These are phyloP conservation scores for Xylaria sp. DNA, from an alignment of 2,329 filamentous ascomycete species.

Conservation along the genomic window DNA sequence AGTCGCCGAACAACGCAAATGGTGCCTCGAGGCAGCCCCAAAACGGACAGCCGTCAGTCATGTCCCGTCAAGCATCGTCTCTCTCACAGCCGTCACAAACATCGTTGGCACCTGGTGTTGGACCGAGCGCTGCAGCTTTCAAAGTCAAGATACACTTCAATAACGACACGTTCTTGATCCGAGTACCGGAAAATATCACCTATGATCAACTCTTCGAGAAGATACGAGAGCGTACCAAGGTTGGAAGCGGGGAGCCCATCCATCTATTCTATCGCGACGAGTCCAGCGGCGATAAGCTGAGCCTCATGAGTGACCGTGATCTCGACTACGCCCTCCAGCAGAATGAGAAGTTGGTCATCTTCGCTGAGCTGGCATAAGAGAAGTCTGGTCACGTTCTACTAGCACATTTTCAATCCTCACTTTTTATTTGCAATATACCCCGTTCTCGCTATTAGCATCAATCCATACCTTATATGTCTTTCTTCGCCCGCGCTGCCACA, in stretches of 20 bases:
- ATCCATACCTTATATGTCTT: neutral
- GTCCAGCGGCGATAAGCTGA: conserved; percentile 65
- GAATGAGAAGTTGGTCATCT: conserved; percentile 82
- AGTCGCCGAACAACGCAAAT: conserved; percentile 48
- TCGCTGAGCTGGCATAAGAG: conserved; percentile 51
- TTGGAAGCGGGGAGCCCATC: conserved; percentile 62
- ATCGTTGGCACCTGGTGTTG: conserved; percentile 48
- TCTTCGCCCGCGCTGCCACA: neutral
- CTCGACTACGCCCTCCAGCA: conserved; percentile 72
- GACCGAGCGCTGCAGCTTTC: conserved; percentile 52
- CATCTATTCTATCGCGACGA: conserved; percentile 85
- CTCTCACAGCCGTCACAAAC: conserved; percentile 51
- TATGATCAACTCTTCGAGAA: conserved; percentile 77
- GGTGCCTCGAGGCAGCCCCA: conserved; percentile 41
- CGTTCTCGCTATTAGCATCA: conserved; percentile 8
- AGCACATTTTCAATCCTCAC: conserved; percentile 20
- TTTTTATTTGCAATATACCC: conserved; percentile 28
- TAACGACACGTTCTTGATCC: conserved; percentile 85
- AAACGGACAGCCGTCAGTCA: conserved; percentile 35
- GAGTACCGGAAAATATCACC: conserved; percentile 74
- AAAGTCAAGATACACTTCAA: conserved; percentile 96
- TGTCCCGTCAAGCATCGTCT: conserved; percentile 43
- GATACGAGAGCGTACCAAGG: conserved; percentile 75
- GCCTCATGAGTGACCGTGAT: conserved; percentile 73
- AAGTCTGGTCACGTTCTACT: conserved; percentile 20